A percentile compares a stretch with the other conserved stretches of the same genome.
Conservation (phyloP, 2,329 filamentous ascomycete species). For the Helicocarpus griseus region DNA sequence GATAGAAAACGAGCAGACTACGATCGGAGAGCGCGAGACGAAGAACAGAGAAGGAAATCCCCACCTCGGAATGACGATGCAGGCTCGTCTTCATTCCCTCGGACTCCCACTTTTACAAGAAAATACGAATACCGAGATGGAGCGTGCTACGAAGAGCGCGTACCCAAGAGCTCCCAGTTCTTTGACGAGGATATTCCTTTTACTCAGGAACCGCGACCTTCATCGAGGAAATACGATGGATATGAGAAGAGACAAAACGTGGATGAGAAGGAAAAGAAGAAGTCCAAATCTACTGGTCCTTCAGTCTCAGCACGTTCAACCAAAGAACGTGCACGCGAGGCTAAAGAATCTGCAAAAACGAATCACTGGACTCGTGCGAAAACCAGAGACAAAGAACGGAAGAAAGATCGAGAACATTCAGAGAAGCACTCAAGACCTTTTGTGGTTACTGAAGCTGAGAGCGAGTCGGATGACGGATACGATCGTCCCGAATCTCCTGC, state of each 20-base stretch:
- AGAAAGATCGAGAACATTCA: constrained; percentile 23
- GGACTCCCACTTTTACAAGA: constrained; percentile 15
- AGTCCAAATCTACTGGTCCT: constrained; percentile 21
- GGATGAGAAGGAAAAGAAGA: constrained; percentile 30
- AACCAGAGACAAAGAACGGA: constrained; percentile 34
- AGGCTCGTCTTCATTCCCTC: constrained; percentile 15
- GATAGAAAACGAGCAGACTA: constrained; percentile 63
- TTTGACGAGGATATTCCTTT: constrained; percentile 30
- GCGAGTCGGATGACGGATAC: constrained; percentile 22
- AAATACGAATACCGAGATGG: constrained; percentile 33
- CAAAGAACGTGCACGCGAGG: constrained; percentile 19
- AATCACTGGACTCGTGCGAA: constrained; percentile 28
- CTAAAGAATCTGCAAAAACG: constrained; percentile 23
- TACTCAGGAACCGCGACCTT: constrained; percentile 28
- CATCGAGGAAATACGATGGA: constrained; percentile 32
- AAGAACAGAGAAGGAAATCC: constrained; percentile 51
- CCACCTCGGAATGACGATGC: constrained; percentile 35
- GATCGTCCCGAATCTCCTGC: constrained; percentile 15
- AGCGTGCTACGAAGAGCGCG: constrained; percentile 35
- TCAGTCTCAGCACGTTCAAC: constrained; percentile 13
- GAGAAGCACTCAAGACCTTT: constrained; percentile 29
- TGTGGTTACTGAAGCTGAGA: constrained; percentile 24
- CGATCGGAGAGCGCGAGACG: constrained; percentile 63
- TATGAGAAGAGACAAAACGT: constrained; percentile 24
- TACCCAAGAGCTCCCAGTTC: constrained; percentile 24